Conservation (phyloP, 164 flowering plant genomes). For the Vitis riparia region DNA sequence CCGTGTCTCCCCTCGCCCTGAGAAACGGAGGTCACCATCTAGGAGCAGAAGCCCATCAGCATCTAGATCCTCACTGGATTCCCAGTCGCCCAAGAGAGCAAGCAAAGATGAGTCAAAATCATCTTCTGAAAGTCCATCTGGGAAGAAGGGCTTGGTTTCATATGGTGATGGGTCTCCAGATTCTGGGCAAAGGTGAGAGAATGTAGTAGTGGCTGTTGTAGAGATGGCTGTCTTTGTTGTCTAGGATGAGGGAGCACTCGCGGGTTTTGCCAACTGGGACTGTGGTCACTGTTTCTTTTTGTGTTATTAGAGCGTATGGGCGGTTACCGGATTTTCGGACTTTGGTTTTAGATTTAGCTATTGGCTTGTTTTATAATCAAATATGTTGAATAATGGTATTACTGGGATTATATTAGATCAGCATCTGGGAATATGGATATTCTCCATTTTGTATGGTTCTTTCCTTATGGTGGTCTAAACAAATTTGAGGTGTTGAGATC, state of each 20-base stretch:
- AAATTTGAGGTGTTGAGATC: too few species aligned
- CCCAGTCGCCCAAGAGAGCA: conserved; percentile 47
- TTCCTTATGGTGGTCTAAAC: too few species aligned
- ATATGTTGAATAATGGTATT: background rate
- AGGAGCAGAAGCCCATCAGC: conserved; percentile 51
- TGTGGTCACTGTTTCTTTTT: background rate
- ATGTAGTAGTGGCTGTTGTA: background rate
- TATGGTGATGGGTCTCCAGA: conserved; percentile 84
- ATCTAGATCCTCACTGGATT: conserved; percentile 56
- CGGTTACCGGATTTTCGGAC: background rate
- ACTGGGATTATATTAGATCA: background rate
- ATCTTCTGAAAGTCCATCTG: conserved; percentile 59
- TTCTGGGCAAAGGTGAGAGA: conserved; percentile 39
- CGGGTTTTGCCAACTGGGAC: background rate
- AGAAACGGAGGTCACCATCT: conserved; percentile 56
- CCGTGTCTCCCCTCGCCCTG: conserved; percentile 48
- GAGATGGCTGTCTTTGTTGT: background rate
- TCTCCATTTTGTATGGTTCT: too few species aligned
- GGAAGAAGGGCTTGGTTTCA: conserved; percentile 68
- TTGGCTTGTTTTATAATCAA: background rate
- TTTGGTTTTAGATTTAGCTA: background rate
- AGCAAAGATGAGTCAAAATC: conserved; percentile 61
- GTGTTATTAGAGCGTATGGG: background rate
- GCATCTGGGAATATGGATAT: too few species aligned
- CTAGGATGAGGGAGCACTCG: background rate